Evolutionary conservation across 2,329 filamentous ascomycete species (phyloP).

Genomic region (Plectosphaerella cucumerina): DNA sequence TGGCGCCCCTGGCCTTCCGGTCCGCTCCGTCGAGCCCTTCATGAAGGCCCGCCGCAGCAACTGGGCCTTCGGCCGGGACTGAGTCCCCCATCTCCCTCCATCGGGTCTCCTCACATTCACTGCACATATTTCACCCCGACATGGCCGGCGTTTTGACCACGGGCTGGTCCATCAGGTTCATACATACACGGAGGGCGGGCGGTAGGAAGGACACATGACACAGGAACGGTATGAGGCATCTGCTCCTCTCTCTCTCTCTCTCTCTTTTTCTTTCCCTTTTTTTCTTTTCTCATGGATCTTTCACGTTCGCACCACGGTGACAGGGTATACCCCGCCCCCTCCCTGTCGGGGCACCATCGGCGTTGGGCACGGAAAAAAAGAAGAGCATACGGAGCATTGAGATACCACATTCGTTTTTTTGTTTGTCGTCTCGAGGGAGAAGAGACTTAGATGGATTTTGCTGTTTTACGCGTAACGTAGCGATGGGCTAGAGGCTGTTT

Average conservation of each 20-base stretch:
- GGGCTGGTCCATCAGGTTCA: not conserved
- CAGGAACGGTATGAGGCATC: constrained; percentile 6
- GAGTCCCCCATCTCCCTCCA: not conserved
- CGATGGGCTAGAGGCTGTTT: too few relatives aligned
- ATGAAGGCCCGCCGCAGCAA: constrained; percentile 7
- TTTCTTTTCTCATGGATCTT: constrained; percentile 4
- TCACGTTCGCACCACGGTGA: too few relatives aligned
- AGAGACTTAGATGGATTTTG: too few relatives aligned
- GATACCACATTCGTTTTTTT: too few relatives aligned
- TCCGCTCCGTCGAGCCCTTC: constrained; percentile 7
- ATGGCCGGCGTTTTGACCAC: not conserved
- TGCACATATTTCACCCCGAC: not conserved
- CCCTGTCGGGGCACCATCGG: too few relatives aligned
- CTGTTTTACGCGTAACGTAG: too few relatives aligned
- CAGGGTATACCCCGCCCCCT: too few relatives aligned
- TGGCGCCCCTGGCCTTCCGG: constrained; percentile 4
- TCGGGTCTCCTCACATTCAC: not conserved
- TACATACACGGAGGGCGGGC: constrained; percentile 6
- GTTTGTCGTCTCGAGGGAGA: too few relatives aligned
- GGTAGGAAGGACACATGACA: constrained; percentile 3
- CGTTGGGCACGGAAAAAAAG: too few relatives aligned
- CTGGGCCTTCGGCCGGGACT: constrained; percentile 8
- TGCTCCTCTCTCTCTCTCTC: constrained; percentile 6
- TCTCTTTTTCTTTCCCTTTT: constrained; percentile 10
- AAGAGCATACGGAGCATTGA: too few relatives aligned